Evolutionary conservation across 2,329 filamentous ascomycete genomes (phyloP).

Genomic region (Botrytis tulipae): DNA sequence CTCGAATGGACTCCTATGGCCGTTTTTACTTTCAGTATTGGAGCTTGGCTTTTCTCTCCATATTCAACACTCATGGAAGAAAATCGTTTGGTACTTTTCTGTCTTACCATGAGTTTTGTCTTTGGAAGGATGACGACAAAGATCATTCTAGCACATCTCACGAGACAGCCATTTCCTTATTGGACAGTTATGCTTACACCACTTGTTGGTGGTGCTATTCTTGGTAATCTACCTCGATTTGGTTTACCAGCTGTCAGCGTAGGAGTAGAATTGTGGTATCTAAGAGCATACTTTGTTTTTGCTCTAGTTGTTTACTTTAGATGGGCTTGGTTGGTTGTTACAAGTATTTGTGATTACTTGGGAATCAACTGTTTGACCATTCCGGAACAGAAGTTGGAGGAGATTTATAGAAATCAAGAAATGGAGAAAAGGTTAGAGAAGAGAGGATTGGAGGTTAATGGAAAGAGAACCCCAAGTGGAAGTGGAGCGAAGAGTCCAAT

Average conservation of each 20-base stretch:
- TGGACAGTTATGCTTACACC: constrained; percentile 92
- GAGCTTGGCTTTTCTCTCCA: constrained; percentile 86
- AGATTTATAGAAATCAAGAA: constrained; percentile 23
- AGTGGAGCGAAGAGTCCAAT: constrained; percentile 24
- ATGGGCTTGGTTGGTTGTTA: constrained; percentile 90
- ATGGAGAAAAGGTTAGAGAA: constrained; percentile 28
- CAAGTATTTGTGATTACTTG: constrained; percentile 85
- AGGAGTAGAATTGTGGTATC: constrained; percentile 71
- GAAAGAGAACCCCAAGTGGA: constrained; percentile 30
- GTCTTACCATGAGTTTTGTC: constrained; percentile 91
- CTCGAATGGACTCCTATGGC: constrained; percentile 91
- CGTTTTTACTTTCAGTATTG: constrained; percentile 71
- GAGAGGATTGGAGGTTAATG: constrained; percentile 11
- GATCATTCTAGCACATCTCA: constrained; percentile 95
- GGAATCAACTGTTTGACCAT: constrained; percentile 96
- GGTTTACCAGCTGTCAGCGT: constrained; percentile 67
- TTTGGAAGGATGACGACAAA: constrained; percentile 98
- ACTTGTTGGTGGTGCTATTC: constrained; percentile 77
- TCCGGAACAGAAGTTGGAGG: constrained; percentile 50
- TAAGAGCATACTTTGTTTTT: constrained; percentile 81
- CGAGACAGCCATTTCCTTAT: constrained; percentile 90
- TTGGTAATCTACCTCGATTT: constrained; percentile 78
- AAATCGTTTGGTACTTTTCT: constrained; percentile 90
- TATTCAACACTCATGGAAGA: constrained; percentile 77
- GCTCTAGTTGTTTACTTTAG: constrained; percentile 82